Evolutionary conservation across 495 filamentous ascomycete genomes (phyloP), one percentile per base, ranked within the genome.

Genomic region (Bombardia bombarda): DNA sequence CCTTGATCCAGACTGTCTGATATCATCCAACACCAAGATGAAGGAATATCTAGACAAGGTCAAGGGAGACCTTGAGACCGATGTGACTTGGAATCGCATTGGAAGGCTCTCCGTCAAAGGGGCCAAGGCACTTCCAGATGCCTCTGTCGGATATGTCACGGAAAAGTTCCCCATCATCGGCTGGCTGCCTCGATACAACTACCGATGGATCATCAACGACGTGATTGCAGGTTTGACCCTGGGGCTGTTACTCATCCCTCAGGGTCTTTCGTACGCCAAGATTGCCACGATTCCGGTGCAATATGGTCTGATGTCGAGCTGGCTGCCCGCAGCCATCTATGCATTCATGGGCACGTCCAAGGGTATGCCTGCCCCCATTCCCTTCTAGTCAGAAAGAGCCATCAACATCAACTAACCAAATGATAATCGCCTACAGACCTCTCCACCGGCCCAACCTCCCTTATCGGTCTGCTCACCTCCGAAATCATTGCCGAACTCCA

Each of bases 311-410:
- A 68, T 70, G 52, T 70, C 72, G 4, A 68, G 66, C 48, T 78
- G 74, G 74, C 48, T 76, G 17, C 73, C 74, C 1, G 61, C 66
- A 13, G 55, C 62, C 10, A 52, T 75, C 10, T 73, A 72, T 43
- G 62, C 70, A 3, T 62, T 78, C 32, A 76, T 78, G 68, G 74
- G 73, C 3, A 73, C 73, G 3, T 72, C 73, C 10, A 76, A 78
- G 45, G 73, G 74, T 70, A 46, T 43, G 59, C 37, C 35, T 19
- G n/a, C n/a, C n/a, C n/a, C n/a, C n/a, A n/a, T n/a, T n/a, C n/a
- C n/a, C n/a, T n/a, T n/a, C n/a, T n/a, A n/a, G n/a, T n/a, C n/a
- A n/a, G n/a, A n/a, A n/a, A n/a, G n/a, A n/a, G n/a, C n/a, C 8
- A n/a, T 37, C 9, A 4, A 21, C 5, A 4, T 3, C 18, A 24